A percentile compares a stretch with the other conserved stretches of the same genome.
Evolutionary conservation across 2,329 filamentous ascomycete species (phyloP).

Genomic region (Ophiostoma sp.): DNA sequence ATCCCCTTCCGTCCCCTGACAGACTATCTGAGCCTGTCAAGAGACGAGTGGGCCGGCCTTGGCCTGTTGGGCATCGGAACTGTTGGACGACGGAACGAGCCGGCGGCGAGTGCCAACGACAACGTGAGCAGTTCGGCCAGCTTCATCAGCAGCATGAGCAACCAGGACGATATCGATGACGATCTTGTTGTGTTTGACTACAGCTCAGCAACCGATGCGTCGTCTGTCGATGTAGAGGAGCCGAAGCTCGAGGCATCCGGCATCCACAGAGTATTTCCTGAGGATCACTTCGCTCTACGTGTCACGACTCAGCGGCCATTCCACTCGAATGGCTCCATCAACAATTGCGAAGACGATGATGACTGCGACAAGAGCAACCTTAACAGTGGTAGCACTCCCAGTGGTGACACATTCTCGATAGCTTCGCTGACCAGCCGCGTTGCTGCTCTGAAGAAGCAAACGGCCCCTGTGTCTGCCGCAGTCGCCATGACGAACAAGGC

Average conservation of each 20-base stretch:
- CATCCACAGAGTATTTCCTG: slow-evolving; percentile 58
- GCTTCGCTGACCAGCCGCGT: slow-evolving; percentile 47
- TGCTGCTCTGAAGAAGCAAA: slow-evolving; percentile 34
- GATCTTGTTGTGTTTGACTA: slow-evolving; percentile 35
- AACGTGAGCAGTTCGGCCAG: slow-evolving; percentile 21
- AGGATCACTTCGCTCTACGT: slow-evolving; percentile 63
- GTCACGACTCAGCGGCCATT: slow-evolving; percentile 51
- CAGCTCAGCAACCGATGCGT: slow-evolving; percentile 31
- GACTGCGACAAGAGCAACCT: neutral
- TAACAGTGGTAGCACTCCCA: slow-evolving; percentile 18
- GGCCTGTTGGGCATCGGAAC: slow-evolving; percentile 23
- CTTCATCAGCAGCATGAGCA: slow-evolving; percentile 8
- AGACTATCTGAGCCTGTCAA: slow-evolving; percentile 36
- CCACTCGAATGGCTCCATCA: slow-evolving; percentile 30
- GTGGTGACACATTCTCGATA: slow-evolving; percentile 32
- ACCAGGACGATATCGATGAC: neutral
- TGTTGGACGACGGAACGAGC: slow-evolving; percentile 29
- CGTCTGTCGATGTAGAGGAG: slow-evolving; percentile 43
- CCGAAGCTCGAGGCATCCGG: slow-evolving; percentile 60
- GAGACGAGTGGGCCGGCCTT: slow-evolving; percentile 23
- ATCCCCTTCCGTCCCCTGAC: slow-evolving; percentile 53
- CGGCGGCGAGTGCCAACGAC: slow-evolving; percentile 26
- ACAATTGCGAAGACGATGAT: neutral
- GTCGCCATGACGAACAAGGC: neutral
- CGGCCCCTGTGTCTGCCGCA: slow-evolving; percentile 23